Conservation (phyloP, 345 rosid species). For the Eucalyptus cloeziana region DNA sequence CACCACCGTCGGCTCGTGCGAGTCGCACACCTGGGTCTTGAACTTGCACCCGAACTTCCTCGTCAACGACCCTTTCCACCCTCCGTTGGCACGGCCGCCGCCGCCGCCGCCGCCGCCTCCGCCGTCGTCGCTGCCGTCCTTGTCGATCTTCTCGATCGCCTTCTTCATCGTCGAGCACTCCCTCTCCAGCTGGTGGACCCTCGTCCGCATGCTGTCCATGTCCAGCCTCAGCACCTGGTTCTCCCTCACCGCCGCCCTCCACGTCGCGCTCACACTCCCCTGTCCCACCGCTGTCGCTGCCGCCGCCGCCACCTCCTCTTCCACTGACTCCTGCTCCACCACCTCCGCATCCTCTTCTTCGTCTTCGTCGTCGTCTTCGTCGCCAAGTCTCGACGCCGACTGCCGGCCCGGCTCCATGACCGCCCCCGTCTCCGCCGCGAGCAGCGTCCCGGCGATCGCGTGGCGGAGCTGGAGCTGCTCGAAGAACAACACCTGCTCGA, state of each 20-base stretch:
- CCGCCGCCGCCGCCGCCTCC: background rate
- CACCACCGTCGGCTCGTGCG: conserved; percentile 62
- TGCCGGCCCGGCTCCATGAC: conserved; percentile 26
- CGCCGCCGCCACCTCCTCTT: background rate
- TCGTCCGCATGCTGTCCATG: conserved; percentile 97
- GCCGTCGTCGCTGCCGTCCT: conserved; percentile 16
- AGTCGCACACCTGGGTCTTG: conserved; percentile 89
- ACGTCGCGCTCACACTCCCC: conserved; percentile 18
- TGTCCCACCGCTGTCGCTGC: background rate
- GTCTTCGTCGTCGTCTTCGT: conserved; percentile 14
- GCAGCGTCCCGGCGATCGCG: conserved; percentile 37
- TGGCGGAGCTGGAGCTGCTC: conserved; percentile 93
- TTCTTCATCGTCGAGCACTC: conserved; percentile 88
- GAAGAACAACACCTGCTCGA: conserved; percentile 39
- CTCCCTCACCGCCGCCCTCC: conserved; percentile 79
- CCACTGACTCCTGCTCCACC: background rate
- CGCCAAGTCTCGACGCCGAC: conserved; percentile 9
- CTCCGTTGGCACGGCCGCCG: background rate
- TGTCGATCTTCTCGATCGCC: conserved; percentile 70
- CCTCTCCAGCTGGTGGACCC: conserved; percentile 76
- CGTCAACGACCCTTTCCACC: conserved; percentile 44
- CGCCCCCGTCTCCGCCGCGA: conserved; percentile 44
- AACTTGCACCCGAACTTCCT: conserved; percentile 80
- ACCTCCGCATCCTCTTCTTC: conserved; percentile 1
- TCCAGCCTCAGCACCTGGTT: conserved; percentile 91